Percentiles rank a stretch among this genome's conserved stretches.
These are phyloP conservation scores for Lepidium sativum DNA, from an alignment of 345 rosid species.

Conservation along the genomic window DNA sequence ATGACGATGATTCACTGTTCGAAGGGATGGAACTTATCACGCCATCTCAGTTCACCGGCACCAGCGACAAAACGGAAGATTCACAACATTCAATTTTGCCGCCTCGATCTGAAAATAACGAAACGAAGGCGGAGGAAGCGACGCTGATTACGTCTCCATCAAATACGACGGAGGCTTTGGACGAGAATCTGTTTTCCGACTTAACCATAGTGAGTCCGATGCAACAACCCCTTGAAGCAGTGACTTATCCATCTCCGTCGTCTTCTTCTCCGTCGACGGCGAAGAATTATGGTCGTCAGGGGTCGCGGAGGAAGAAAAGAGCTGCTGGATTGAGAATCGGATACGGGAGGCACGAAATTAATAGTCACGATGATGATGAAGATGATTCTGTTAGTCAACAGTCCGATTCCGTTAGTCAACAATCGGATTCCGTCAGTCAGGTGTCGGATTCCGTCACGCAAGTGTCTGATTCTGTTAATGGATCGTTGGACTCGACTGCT, in stretches of 20 bases:
- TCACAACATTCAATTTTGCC: constrained; percentile 6
- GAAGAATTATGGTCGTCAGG: constrained; percentile 33
- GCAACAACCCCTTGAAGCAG: constrained; percentile 1
- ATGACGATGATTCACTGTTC: constrained; percentile 69
- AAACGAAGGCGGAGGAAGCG: constrained; percentile 6
- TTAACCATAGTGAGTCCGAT: constrained; percentile 46
- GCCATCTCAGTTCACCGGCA: constrained; percentile 37
- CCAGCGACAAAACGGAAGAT: background rate
- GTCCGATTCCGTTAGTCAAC: constrained; percentile 17
- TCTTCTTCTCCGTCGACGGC: background rate
- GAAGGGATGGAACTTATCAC: constrained; percentile 81
- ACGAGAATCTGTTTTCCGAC: constrained; percentile 79
- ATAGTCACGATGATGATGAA: constrained; percentile 24
- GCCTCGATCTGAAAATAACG: constrained; percentile 7
- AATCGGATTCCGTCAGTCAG: constrained; percentile 17
- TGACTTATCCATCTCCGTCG: constrained; percentile 15
- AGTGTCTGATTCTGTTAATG: constrained; percentile 3
- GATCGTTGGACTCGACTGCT: background rate
- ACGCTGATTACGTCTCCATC: constrained; percentile 9
- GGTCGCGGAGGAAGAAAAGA: constrained; percentile 72
- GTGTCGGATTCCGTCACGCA: constrained; percentile 11
- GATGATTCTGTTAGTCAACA: constrained; percentile 22
- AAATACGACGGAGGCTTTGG: constrained; percentile 37
- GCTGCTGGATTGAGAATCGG: constrained; percentile 66
- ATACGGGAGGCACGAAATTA: constrained; percentile 41